A percentile compares a stretch with the other conserved stretches of the same genome.
phyloP scores from a whole-genome alignment of 2,329 filamentous ascomycete species.

The Daldinia sp. region DNA sequence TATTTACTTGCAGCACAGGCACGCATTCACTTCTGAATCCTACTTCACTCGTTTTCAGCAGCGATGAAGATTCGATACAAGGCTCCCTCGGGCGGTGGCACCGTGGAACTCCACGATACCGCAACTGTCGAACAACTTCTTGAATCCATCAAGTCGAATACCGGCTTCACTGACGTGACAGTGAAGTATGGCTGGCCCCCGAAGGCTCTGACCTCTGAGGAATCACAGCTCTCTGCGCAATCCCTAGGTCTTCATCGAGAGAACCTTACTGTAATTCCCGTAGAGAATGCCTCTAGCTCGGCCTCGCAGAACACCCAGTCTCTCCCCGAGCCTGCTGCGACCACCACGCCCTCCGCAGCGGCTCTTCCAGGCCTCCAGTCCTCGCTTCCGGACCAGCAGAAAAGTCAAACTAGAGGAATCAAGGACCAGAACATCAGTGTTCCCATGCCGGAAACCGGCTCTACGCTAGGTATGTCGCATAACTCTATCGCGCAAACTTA shows the following conservation, averaged over 20 bases:
- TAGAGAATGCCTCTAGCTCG: conserved; percentile 48
- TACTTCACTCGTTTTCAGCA: not conserved
- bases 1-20: not conserved
- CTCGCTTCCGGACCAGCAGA: not conserved
- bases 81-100: conserved; percentile 78
- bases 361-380: conserved; percentile 11
- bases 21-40: not conserved
- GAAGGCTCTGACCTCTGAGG: conserved; percentile 72
- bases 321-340: conserved; percentile 4
- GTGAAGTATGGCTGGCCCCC: conserved; percentile 90
- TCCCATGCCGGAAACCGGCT: conserved; percentile 63
- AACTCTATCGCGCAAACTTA: not conserved
- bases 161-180: conserved; percentile 74
- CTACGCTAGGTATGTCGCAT: conserved; percentile 62
- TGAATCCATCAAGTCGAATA: conserved; percentile 70
- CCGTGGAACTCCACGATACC: conserved; percentile 74
- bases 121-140: conserved; percentile 74
- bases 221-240: conserved; percentile 62
- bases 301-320: conserved; percentile 11
- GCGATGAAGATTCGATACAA: conserved; percentile 80
- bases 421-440: conserved; percentile 60
- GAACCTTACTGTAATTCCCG: conserved; percentile 63
- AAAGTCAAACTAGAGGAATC: conserved; percentile 43
- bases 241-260: conserved; percentile 63
- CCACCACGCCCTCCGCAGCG: conserved; percentile 13